These are phyloP conservation scores for Phaeotremella skinneri DNA, from an alignment of 768 basidiomycete species.

Conservation along the genomic window DNA sequence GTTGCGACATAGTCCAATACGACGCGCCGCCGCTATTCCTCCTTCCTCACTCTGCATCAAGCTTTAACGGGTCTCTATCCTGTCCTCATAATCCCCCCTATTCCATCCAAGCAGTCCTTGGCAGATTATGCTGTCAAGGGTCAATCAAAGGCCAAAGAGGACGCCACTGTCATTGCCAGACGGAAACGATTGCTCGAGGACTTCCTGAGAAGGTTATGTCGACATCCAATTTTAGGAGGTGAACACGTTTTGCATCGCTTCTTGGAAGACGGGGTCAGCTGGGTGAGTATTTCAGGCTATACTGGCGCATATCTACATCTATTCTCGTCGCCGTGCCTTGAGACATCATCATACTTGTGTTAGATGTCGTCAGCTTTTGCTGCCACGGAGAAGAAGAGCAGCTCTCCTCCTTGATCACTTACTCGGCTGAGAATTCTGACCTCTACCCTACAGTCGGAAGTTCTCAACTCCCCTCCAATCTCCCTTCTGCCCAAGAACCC, in stretches of 20 bases:
- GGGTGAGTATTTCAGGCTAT: conserved; percentile 55
- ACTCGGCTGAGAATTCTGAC: conserved; percentile 13
- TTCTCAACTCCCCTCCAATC: conserved; percentile 86
- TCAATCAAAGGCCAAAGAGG: conserved; percentile 81
- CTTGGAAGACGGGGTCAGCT: conserved; percentile 90
- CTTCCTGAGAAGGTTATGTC: conserved; percentile 82
- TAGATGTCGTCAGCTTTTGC: no score
- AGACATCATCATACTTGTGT: no score
- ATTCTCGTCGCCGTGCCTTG: no score
- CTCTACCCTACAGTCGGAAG: conserved; percentile 69
- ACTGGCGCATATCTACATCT: not conserved
- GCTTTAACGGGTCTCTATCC: conserved; percentile 86
- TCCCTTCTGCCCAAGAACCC: conserved; percentile 92
- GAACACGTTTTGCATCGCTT: conserved; percentile 97
- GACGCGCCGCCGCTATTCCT: conserved; percentile 88
- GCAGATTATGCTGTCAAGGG: conserved; percentile 95
- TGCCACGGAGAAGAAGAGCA: not conserved
- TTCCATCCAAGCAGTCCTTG: conserved; percentile 92
- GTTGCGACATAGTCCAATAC: conserved; percentile 71
- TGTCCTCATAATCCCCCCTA: conserved; percentile 93
- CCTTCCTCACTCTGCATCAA: conserved; percentile 88
- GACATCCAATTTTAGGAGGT: conserved; percentile 91
- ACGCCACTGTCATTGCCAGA: conserved; percentile 82
- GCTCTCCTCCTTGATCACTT: not conserved
- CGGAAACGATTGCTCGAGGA: conserved; percentile 93